A percentile compares a stretch with the other conserved stretches of the same genome.
Conservation (phyloP, 805 yeast genomes). For the Pichia pseudocactophila region DNA sequence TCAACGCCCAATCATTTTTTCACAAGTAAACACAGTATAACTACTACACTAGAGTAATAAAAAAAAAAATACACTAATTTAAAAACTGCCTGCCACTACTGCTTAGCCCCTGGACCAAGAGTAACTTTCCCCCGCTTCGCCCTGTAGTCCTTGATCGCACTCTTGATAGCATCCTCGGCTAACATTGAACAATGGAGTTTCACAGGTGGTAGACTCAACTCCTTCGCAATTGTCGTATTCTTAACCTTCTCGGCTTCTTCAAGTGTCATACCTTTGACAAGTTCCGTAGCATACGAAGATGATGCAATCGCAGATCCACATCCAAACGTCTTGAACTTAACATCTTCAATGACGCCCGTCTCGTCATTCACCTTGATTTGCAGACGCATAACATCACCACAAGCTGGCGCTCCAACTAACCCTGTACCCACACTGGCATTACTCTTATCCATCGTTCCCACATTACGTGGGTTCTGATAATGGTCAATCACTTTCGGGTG, state of each 20-base stretch:
- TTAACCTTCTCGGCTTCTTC: conserved; percentile 91
- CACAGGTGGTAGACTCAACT: conserved; percentile 91
- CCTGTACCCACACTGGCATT: conserved; percentile 86
- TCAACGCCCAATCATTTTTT: too few species aligned
- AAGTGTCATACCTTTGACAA: conserved; percentile 87
- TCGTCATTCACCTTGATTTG: conserved; percentile 89
- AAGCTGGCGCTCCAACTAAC: conserved; percentile 97
- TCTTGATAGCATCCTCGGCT: conserved; percentile 97
- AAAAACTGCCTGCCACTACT: not conserved
- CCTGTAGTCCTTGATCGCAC: conserved; percentile 92
- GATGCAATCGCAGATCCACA: conserved; percentile 98
- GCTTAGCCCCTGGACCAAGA: conserved; percentile 46
- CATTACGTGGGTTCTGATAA: conserved; percentile 93
- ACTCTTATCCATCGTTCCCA: conserved; percentile 81
- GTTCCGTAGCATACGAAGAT: conserved; percentile 87
- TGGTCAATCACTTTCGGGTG: conserved; percentile 95
- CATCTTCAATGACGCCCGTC: conserved; percentile 88
- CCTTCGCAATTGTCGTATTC: conserved; percentile 91
- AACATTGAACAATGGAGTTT: conserved; percentile 97
- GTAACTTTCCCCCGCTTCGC: conserved; percentile 65
- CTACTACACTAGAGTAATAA: too few species aligned
- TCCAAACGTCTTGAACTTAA: conserved; percentile 97
- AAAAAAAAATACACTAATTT: too few species aligned
- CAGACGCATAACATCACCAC: conserved; percentile 98
- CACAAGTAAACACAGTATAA: too few species aligned